Evolutionary conservation across 2,329 filamentous ascomycete species (phyloP).

Genomic region (Talaromyces sp.): DNA sequence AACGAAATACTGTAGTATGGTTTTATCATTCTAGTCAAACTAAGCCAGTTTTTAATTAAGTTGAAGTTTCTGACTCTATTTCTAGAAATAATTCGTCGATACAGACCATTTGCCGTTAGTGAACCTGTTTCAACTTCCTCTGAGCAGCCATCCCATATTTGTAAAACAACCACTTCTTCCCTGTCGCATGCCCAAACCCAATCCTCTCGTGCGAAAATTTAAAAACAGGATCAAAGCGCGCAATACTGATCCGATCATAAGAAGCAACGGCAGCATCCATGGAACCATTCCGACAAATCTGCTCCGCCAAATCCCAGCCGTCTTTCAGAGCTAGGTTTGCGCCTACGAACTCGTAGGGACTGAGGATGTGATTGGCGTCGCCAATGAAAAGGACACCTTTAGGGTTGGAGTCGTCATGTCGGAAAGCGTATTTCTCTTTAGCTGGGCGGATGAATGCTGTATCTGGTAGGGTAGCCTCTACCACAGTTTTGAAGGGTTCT

Average conservation of each 20-base stretch:
- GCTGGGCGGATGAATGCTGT: constrained; percentile 41
- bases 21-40: neutral
- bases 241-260: constrained; percentile 38
- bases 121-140: constrained; percentile 8
- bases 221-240: constrained; percentile 23
- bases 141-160: constrained; percentile 14
- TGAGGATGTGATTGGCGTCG: constrained; percentile 50
- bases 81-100: no score
- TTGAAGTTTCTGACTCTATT: no score
- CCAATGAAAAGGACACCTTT: constrained; percentile 45
- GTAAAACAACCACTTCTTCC: constrained; percentile 13
- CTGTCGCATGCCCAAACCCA: constrained; percentile 6
- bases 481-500: constrained; percentile 43
- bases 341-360: constrained; percentile 48
- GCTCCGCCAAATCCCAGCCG: constrained; percentile 45
- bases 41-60: neutral
- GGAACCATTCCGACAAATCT: constrained; percentile 31
- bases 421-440: constrained; percentile 45
- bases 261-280: constrained; percentile 26
- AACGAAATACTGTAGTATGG: neutral
- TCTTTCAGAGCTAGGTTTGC: constrained; percentile 49
- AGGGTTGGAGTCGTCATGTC: constrained; percentile 29
- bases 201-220: constrained; percentile 11
- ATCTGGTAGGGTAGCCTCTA: constrained; percentile 37
- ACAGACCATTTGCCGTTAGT: neutral